Evolutionary conservation across 805 yeast genomes (phyloP).

Genomic region (Saccharomyces eubayanus): DNA sequence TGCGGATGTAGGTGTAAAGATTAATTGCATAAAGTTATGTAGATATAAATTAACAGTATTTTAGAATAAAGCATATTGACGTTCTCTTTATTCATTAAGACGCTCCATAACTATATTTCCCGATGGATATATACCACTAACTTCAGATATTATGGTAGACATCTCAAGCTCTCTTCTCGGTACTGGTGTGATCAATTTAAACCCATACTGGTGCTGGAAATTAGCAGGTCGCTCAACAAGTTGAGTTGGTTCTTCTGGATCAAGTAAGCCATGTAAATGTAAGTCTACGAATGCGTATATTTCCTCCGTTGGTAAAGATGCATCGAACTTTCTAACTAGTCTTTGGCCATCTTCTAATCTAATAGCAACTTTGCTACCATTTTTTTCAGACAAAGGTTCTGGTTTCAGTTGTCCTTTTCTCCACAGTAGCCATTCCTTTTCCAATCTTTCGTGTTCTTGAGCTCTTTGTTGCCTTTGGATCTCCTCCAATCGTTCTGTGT

Average conservation of each 20-base stretch:
- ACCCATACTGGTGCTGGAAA: conserved; percentile 41
- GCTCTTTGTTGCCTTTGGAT: conserved; percentile 29
- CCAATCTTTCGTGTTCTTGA: conserved; percentile 15
- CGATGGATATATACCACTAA: conserved; percentile 47
- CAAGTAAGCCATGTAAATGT: conserved; percentile 25
- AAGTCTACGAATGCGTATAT: conserved; percentile 67
- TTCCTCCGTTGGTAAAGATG: conserved; percentile 45
- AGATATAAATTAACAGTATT: not conserved
- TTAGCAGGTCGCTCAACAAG: conserved; percentile 24
- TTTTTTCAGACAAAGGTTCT: conserved; percentile 21
- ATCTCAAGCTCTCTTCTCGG: conserved; percentile 43
- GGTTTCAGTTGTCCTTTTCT: conserved; percentile 31
- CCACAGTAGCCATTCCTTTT: conserved; percentile 44
- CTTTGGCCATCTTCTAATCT: conserved; percentile 59
- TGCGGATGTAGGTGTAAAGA: not conserved
- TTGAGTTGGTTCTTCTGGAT: conserved; percentile 14
- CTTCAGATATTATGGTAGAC: conserved; percentile 34
- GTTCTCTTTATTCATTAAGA: conserved; percentile 1
- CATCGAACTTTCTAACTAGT: conserved; percentile 40
- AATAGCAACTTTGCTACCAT: conserved; percentile 58
- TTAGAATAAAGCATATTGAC: not conserved
- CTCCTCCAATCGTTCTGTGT: conserved; percentile 21
- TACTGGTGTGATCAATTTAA: conserved; percentile 46
- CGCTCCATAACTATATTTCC: conserved; percentile 53
- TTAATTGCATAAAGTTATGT: conserved; percentile 4